phyloP scores from a whole-genome alignment of 139 green algal species.

The Diplosphaera chodatii region DNA sequence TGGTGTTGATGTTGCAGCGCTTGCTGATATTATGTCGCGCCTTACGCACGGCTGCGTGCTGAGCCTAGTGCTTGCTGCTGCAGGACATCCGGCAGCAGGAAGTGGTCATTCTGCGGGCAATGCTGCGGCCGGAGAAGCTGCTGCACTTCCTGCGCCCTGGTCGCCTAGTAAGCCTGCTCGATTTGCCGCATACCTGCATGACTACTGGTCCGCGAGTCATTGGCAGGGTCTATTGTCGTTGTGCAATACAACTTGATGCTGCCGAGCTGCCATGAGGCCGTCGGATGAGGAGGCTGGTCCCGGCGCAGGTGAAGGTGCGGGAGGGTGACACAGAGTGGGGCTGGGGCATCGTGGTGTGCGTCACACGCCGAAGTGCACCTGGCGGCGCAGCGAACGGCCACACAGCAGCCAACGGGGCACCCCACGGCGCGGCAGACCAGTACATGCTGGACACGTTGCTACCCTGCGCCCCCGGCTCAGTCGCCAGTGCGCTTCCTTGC shows the following conservation, averaged over 20 bases:
- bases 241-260: no score
- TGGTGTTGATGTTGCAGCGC: no score
- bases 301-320: slow-evolving; percentile 11
- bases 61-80: no score
- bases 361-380: slow-evolving; percentile 2
- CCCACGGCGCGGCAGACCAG: slow-evolving; percentile 9
- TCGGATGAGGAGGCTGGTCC: no score
- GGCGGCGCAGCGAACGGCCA: not conserved
- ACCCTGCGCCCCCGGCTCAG: slow-evolving; percentile 13
- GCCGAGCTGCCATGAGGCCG: no score
- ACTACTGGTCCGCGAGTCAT: no score
- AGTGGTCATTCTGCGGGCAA: slow-evolving; percentile 20
- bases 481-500: not conserved
- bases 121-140: slow-evolving; percentile 47
- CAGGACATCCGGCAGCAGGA: slow-evolving; percentile 19
- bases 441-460: slow-evolving; percentile 69
- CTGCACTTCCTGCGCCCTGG: slow-evolving; percentile 76
- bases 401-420: not conserved
- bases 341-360: slow-evolving; percentile 71
- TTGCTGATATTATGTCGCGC: no score
- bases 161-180: slow-evolving; percentile 66
- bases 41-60: no score
- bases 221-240: no score
- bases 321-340: slow-evolving; percentile 63
- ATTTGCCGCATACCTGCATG: no score